Conservation (phyloP, 1,284 basidiomycete genomes). For the Chalciporus sp. region DNA sequence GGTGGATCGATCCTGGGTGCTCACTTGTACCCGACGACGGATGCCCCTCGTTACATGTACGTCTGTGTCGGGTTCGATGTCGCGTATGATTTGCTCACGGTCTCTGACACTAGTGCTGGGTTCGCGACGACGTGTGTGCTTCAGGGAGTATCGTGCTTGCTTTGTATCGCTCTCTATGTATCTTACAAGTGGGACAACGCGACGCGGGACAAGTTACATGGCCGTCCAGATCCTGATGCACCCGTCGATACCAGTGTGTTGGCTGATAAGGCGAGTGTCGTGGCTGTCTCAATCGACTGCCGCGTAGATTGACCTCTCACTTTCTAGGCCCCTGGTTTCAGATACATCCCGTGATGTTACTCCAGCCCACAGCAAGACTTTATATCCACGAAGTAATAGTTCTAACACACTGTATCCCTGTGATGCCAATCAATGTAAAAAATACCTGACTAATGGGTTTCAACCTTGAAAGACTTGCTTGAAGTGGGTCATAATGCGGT, state of each 20-base stretch:
- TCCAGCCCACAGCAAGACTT: neutral
- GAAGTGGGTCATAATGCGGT: too few relatives aligned
- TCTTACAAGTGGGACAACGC: constrained; percentile 63
- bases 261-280: constrained; percentile 57
- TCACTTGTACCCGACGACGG: constrained; percentile 64
- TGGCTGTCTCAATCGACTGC: constrained; percentile 14
- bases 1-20: constrained; percentile 73
- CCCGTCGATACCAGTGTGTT: constrained; percentile 64
- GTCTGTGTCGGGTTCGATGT: constrained; percentile 10
- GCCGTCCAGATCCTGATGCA: constrained; percentile 47
- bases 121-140: constrained; percentile 65
- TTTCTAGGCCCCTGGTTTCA: constrained; percentile 21
- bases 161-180: constrained; percentile 54
- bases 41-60: constrained; percentile 68
- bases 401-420: too few relatives aligned
- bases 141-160: constrained; percentile 49
- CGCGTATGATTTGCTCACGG: neutral
- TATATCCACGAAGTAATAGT: too few relatives aligned
- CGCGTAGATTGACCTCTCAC: neutral
- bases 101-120: constrained; percentile 49
- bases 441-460: neutral
- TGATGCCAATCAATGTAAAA: neutral
- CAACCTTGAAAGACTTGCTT: too few relatives aligned
- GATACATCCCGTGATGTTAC: constrained; percentile 23
- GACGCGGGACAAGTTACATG: constrained; percentile 54